Conservation (phyloP, 495 filamentous ascomycete genomes). For the Aspergillus ellipticus region DNA sequence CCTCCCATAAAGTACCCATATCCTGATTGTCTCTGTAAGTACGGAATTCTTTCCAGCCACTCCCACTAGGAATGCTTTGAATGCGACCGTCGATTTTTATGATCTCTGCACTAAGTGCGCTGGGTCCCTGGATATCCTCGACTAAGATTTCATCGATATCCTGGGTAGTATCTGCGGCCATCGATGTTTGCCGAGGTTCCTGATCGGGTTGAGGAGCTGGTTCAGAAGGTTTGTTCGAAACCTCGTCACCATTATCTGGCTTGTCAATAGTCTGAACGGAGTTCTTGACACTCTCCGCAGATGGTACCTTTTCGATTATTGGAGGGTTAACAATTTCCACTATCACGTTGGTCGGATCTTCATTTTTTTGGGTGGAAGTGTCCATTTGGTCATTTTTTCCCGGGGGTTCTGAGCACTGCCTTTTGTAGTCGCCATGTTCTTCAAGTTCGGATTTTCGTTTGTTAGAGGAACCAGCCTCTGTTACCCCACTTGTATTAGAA, state of each 20-base stretch:
- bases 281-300: background rate
- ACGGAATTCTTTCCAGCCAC: constrained; percentile 52
- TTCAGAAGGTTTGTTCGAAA: background rate
- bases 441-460: constrained; percentile 16
- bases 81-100: constrained; percentile 43
- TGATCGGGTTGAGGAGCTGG: constrained; percentile 1
- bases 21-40: constrained; percentile 53
- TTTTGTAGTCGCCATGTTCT: background rate
- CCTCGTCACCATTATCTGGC: background rate
- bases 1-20: constrained; percentile 52
- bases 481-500: background rate
- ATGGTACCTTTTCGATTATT: background rate
- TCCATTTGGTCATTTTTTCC: constrained; percentile 7
- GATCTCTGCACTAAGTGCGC: constrained; percentile 33
- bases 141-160: constrained; percentile 27
- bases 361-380: background rate
- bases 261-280: background rate
- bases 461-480: constrained; percentile 4
- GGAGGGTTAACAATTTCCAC: background rate
- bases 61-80: constrained; percentile 26
- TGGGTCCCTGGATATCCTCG: constrained; percentile 27
- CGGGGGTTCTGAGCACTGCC: background rate
- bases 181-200: background rate
- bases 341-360: background rate
- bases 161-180: background rate